Base-by-base conservation (phyloP, 2,329 filamentous ascomycete genomes). In the Botrytis pseudocinerea region DNA sequence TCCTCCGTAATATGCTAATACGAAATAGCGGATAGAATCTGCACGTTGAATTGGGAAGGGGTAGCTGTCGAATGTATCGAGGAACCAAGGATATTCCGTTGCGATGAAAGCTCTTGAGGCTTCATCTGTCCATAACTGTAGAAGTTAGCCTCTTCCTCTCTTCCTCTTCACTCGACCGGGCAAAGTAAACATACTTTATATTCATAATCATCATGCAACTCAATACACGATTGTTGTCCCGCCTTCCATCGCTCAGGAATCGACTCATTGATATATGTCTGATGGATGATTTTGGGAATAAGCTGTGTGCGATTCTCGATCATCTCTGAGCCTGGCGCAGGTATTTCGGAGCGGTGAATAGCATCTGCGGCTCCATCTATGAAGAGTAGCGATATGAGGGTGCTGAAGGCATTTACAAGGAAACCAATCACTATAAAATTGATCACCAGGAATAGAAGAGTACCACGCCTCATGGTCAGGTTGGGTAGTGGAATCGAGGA, bases 21-120 rank as follows among this genome's bases (percentile, higher is more conserved):
- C 86, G 80, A 95, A 95, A 83, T 95, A 95, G 69, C 93, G 88
- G 78, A 95, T 92, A 8, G 92, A 86, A 79, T 95, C 93, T 72
- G 92, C 91, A 74, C 92, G 88, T 82, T 95, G 91, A 76, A 95
- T 94, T 20, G 91, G 89, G 81, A 91, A 93, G 46, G 85, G 86
- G 82, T 95, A 95, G 78, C 86, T 86, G 79, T 93, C 90, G 79
- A 92, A 96, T 0, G 91, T 93, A 70, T 89, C 85, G 25, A 93
- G 83, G 81, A 94, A 95, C 91, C 92, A 94, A 1, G 92, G 89
- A 78, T 94, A 95, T 81, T 95, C 88, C 46, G 85, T 84, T 51
- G 87, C 87, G 77, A 95, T 93, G 78, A 95, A 94, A 3, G 91
- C 87, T 77, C 90, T 87, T 38, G 91, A 88, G 76, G 87, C 87